These are phyloP conservation scores for Urtica urens DNA, from an alignment of 306 rosid species.

Conservation along the genomic window DNA sequence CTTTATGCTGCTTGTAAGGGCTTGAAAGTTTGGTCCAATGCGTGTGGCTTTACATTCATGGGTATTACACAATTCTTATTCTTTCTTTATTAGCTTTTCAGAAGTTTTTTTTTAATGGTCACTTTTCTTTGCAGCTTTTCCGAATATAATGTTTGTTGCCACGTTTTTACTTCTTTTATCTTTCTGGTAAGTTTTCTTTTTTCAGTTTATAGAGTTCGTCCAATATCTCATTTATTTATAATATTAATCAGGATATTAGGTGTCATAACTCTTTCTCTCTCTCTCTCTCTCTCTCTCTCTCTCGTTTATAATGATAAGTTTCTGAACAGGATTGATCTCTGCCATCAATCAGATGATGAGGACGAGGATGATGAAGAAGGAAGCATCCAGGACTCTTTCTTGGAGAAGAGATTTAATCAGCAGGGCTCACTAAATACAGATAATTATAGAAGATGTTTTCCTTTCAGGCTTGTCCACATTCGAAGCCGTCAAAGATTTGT, in stretches of 20 bases:
- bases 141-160: constrained; percentile 75
- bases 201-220: not conserved
- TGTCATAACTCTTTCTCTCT: not conserved
- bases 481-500: constrained; percentile 81
- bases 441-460: constrained; percentile 58
- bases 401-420: constrained; percentile 44
- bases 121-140: constrained; percentile 76
- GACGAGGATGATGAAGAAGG: constrained; percentile 78
- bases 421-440: constrained; percentile 27
- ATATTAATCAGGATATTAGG: not conserved
- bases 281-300: not conserved
- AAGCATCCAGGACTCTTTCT: constrained; percentile 46
- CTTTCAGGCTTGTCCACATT: constrained; percentile 46
- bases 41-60: constrained; percentile 81
- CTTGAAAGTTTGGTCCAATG: constrained; percentile 76
- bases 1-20: constrained; percentile 63
- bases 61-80: constrained; percentile 34
- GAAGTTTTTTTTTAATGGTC: constrained; percentile 23
- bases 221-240: not conserved
- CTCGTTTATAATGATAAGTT: not conserved
- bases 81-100: constrained; percentile 6
- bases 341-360: constrained; percentile 83
- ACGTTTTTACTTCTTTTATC: constrained; percentile 95
- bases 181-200: constrained; percentile 66
- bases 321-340: constrained; percentile 80